Percentiles rank a stretch among this genome's conserved stretches.
Conservation (phyloP, 1,284 basidiomycete genomes). For the Ustilago trichophora region DNA sequence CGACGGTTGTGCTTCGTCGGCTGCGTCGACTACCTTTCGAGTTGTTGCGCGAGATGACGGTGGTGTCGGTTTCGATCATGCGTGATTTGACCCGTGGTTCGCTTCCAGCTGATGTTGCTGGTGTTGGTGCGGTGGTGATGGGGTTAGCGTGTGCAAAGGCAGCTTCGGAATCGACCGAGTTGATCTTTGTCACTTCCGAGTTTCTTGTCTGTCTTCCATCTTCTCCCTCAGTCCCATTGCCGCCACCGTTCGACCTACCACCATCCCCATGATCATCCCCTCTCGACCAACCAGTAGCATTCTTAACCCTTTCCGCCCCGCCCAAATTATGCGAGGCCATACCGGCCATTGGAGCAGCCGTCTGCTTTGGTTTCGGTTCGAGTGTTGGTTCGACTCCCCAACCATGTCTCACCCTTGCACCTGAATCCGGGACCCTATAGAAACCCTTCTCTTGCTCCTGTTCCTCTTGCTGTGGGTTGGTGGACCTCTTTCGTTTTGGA, state of each 20-base stretch:
- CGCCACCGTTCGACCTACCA: no score
- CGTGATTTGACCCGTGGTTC: constrained; percentile 1
- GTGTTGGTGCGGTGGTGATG: background rate
- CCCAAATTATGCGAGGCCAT: constrained; percentile 1
- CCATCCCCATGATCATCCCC: no score
- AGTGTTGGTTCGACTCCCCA: background rate
- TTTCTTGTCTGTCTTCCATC: constrained; percentile 25
- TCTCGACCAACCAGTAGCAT: no score
- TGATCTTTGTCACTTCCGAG: constrained; percentile 27
- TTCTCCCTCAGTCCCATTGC: background rate
- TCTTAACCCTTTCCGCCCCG: constrained; percentile 2
- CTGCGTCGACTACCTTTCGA: constrained; percentile 30
- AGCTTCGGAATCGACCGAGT: constrained; percentile 4
- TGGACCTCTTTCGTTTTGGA: constrained; percentile 8
- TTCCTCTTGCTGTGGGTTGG: background rate
- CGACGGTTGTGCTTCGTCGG: constrained; percentile 12
- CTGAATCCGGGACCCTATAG: constrained; percentile 23
- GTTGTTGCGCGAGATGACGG: constrained; percentile 28
- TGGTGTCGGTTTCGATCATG: constrained; percentile 27
- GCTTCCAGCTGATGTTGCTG: background rate
- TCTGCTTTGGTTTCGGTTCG: background rate
- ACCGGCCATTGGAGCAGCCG: background rate
- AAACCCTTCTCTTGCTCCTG: constrained; percentile 19
- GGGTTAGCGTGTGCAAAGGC: background rate
- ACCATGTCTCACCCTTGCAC: constrained; percentile 9